Evolutionary conservation across 2,329 filamentous ascomycete species (phyloP), one percentile per base, ranked within the genome.

Genomic region (Endoconidiophora polonica): DNA sequence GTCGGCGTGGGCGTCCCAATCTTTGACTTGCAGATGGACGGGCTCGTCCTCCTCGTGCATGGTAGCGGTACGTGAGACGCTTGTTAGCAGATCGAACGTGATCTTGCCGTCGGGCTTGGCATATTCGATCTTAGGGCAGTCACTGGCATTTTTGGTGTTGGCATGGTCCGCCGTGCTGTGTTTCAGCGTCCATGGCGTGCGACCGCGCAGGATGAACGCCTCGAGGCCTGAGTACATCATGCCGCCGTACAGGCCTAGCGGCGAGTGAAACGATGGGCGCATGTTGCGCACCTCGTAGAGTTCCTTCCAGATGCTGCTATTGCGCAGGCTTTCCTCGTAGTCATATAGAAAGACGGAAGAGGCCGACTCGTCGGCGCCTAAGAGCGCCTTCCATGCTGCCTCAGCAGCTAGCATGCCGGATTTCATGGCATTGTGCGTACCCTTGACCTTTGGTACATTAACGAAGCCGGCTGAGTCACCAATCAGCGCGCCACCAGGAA

Each of bases 1-100:
- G 55, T 80, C 71, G 2, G 86, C 82, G 67, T 98, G 91, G 60
- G 80, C 79, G 59, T 95, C 87, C 87, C 87, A 95, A 66, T 98
- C 87, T 65, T 83, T 77, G 57, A 98, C 90, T 65, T 94, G 86
- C 59, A 98, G 69, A 65, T 98, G 91, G 46, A 94, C 87, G 0
- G 91, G 91, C 67, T 98, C 88, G 64, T 98, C 91, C 67, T 98
- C 91, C 66, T 96, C 91, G 66, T 98, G 91, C 67, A 96, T 96
- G 29, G 91, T 98, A 38, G 91, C 91, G 4, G 91, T 96, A 52
- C 91, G 79, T 57, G 83, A 93, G 12, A 98, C 91, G 59, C 84
- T 93, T 2, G 91, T 98, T 61, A 98, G 67, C 57, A 98, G 94
- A 63, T 98, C 91, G 61, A 98, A 98, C 56, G 79, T 86, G 63